A percentile compares a stretch with the other conserved stretches of the same genome.
Evolutionary conservation across 441 rosid species (phyloP).

Genomic region (Adansonia gregorii): DNA sequence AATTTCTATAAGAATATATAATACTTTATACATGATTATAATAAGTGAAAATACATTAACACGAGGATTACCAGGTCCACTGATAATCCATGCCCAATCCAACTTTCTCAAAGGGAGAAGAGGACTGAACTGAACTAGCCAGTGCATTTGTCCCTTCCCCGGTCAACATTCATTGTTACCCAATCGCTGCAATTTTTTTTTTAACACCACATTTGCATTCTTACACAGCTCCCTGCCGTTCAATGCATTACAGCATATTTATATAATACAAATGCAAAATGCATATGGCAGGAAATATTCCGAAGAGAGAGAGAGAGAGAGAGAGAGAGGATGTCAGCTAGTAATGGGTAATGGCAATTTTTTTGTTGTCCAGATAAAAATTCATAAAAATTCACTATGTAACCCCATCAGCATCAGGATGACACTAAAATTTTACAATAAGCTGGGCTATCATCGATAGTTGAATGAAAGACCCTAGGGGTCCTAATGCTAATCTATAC

Average conservation of each 20-base stretch:
- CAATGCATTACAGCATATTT: neutral
- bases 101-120: too few relatives aligned
- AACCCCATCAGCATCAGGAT: slow-evolving; percentile 21
- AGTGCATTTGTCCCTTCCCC: too few relatives aligned
- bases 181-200: too few relatives aligned
- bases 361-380: neutral
- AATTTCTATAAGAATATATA: too few relatives aligned
- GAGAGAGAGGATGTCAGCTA: neutral
- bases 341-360: neutral
- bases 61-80: too few relatives aligned
- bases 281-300: neutral
- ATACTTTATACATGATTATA: too few relatives aligned
- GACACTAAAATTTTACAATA: slow-evolving; percentile 26
- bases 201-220: too few relatives aligned
- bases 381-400: neutral
- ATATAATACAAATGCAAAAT: neutral
- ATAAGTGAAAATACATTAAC: too few relatives aligned
- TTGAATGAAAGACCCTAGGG: slow-evolving; percentile 12
- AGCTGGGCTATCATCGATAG: slow-evolving; percentile 12
- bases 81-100: too few relatives aligned
- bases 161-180: too few relatives aligned
- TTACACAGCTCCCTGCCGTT: too few relatives aligned
- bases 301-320: neutral
- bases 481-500: slow-evolving; percentile 36
- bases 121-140: too few relatives aligned